These are phyloP conservation scores for Diaporthe nobilis DNA, from an alignment of 2,329 filamentous ascomycete genomes.

Conservation along the genomic window DNA sequence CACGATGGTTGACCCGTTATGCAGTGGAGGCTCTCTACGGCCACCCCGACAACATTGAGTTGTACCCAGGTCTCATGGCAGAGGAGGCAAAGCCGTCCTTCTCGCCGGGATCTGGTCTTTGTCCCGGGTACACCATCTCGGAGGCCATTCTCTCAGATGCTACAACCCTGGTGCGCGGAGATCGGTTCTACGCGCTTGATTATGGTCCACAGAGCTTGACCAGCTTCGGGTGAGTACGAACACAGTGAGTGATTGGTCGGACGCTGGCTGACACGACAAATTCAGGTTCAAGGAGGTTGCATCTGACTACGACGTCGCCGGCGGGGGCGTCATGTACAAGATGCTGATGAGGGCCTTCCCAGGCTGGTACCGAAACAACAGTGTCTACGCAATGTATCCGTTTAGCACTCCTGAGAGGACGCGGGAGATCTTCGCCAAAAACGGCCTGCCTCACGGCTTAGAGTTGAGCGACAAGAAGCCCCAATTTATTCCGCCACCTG, in stretches of 20 bases:
- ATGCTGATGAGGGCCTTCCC: constrained; percentile 5
- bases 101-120: not conserved
- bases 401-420: not conserved
- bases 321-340: constrained; percentile 6
- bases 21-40: constrained; percentile 11
- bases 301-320: constrained; percentile 10
- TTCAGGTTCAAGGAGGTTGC: constrained; percentile 11
- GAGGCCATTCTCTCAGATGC: constrained; percentile 13
- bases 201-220: constrained; percentile 21
- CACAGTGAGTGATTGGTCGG: too few relatives aligned
- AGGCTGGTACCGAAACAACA: constrained; percentile 17
- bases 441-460: not conserved
- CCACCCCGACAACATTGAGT: constrained; percentile 7
- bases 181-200: constrained; percentile 13
- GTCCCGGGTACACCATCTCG: constrained; percentile 14
- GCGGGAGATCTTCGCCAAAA: not conserved
- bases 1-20: not conserved
- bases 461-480: not conserved
- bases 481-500: not conserved
- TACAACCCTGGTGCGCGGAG: constrained; percentile 1
- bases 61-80: constrained; percentile 5
- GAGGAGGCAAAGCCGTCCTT: not conserved
- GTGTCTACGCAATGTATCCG: constrained; percentile 4
- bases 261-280: not conserved
- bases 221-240: not conserved